A percentile compares a stretch with the other conserved stretches of the same genome.
Conservation (phyloP, 192 early-diverging fungal genomes). For the Chytriomyces confervae region DNA sequence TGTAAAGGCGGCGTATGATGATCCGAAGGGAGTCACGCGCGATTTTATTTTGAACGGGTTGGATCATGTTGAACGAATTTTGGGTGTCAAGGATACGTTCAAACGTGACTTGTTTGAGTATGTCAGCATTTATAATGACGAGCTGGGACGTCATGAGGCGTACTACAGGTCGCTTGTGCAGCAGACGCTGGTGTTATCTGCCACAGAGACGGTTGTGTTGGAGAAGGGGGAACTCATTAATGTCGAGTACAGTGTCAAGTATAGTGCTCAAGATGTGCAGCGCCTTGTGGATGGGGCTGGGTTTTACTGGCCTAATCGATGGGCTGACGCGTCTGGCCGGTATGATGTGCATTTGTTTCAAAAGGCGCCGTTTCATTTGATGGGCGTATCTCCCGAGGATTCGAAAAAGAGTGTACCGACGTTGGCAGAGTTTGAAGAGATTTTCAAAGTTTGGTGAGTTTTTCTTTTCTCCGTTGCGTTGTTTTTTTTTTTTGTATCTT, state of each 20-base stretch:
- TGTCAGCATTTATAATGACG: slow-evolving; percentile 73
- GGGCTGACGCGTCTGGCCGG: slow-evolving; percentile 46
- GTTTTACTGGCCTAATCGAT: slow-evolving; percentile 47
- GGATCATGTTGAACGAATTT: slow-evolving; percentile 74
- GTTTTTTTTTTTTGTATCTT: neutral
- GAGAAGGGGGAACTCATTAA: slow-evolving; percentile 82
- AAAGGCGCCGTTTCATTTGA: slow-evolving; percentile 50
- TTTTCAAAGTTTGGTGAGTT: slow-evolving; percentile 73
- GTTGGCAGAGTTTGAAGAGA: slow-evolving; percentile 72
- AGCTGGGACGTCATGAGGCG: slow-evolving; percentile 77
- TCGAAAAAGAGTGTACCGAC: slow-evolving; percentile 58
- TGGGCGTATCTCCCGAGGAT: neutral
- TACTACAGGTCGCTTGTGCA: slow-evolving; percentile 71
- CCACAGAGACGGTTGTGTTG: slow-evolving; percentile 54
- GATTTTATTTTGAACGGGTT: slow-evolving; percentile 89
- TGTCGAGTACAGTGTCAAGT: slow-evolving; percentile 92
- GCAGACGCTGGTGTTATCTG: slow-evolving; percentile 48
- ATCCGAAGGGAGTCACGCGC: slow-evolving; percentile 73
- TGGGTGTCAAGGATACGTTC: slow-evolving; percentile 46
- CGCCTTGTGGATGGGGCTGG: slow-evolving; percentile 39
- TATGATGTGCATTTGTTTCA: slow-evolving; percentile 57
- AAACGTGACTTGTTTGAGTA: slow-evolving; percentile 81
- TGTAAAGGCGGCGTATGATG: slow-evolving; percentile 87
- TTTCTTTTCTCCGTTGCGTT: neutral
- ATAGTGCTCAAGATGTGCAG: slow-evolving; percentile 59